Evolutionary conservation across 1,284 basidiomycete species (phyloP), one percentile per base, ranked within the genome.

Genomic region (Coriolopsis trogii): DNA sequence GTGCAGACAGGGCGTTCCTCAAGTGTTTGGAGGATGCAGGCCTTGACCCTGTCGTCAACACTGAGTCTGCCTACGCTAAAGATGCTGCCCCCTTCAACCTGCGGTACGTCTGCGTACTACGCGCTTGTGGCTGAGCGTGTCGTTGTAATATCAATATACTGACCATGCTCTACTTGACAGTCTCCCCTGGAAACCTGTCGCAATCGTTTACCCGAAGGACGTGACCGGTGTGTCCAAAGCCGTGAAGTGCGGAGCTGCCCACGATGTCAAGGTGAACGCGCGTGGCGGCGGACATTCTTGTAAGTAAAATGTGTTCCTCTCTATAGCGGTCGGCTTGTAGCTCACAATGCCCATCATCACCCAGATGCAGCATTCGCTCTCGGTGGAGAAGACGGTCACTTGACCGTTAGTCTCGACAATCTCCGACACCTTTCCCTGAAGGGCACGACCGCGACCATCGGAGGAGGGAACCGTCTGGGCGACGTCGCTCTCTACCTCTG

Each of bases 191-290:
- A 44, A 50, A 25, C 49, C 49, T 9, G 42, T 30, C 13, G 49
- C 41, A 9, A 36, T 50, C 21, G 41, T 50, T 6, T 50, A 50
- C 16, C 49, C 49, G 3, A 25, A 23, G 6, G 49, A 50, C 29
- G 24, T 42, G 4, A n/a, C 21, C 7, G 41, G 29, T 2, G 49
- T 50, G 7, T 20, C 49, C 4, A 42, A 41, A 12, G 49, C 49
- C 5, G 37, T 50, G 21, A 44, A 50, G 49, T 50, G 49, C 37
- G 49, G 49, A 4, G 33, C 41, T n/a, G 10, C 24, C 2, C 9
- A 49, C 28, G 50, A 21, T 15, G 44, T 51, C 50, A 51, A 51
- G 31, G 50, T 51, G 26, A 51, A 51, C 28, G 50, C 50, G 20
- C 44, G 50, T 7, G 29, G 50, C 38, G 50, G 50, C 12, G 50